Conservation (phyloP, 2,329 filamentous ascomycete species). For the Pseudogymnoascus pannorum region DNA sequence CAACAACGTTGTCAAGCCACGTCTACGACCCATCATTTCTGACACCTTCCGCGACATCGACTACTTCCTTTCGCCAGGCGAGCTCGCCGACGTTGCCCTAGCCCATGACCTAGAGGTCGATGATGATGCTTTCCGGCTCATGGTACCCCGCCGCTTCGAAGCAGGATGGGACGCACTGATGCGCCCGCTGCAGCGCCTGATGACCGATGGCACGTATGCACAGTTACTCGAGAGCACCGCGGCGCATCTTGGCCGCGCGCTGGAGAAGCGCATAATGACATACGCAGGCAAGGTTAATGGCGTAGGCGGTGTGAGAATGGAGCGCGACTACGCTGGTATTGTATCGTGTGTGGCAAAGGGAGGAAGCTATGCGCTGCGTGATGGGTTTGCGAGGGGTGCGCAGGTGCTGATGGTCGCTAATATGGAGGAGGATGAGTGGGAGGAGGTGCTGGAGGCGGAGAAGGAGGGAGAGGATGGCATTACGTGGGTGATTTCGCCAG, state of each 20-base stretch:
- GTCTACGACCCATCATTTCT: constrained; percentile 73
- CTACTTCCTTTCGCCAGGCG: constrained; percentile 63
- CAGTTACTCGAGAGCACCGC: constrained; percentile 69
- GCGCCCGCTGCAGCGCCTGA: constrained; percentile 73
- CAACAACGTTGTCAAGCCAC: constrained; percentile 76
- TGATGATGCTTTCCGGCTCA: constrained; percentile 49
- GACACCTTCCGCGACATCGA: constrained; percentile 91
- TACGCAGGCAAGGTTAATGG: constrained; percentile 70
- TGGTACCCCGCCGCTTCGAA: constrained; percentile 74
- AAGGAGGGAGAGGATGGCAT: constrained; percentile 55
- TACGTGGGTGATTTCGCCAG: constrained; percentile 62
- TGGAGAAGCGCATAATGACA: constrained; percentile 83
- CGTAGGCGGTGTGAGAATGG: constrained; percentile 73
- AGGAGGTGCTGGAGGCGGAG: constrained; percentile 54
- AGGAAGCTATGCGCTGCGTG: constrained; percentile 67
- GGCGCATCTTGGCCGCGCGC: constrained; percentile 63
- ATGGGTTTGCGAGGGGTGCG: constrained; percentile 65
- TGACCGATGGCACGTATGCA: constrained; percentile 70
- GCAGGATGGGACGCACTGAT: constrained; percentile 80
- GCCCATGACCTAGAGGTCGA: constrained; percentile 39
- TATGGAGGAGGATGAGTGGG: constrained; percentile 96
- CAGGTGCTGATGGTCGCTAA: constrained; percentile 84
- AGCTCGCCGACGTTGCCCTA: constrained; percentile 48
- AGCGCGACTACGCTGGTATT: constrained; percentile 75
- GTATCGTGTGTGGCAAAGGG: constrained; percentile 60